phyloP scores from a whole-genome alignment of 225 moss, liverwort and hornwort genomes.

The Asterella californica region DNA sequence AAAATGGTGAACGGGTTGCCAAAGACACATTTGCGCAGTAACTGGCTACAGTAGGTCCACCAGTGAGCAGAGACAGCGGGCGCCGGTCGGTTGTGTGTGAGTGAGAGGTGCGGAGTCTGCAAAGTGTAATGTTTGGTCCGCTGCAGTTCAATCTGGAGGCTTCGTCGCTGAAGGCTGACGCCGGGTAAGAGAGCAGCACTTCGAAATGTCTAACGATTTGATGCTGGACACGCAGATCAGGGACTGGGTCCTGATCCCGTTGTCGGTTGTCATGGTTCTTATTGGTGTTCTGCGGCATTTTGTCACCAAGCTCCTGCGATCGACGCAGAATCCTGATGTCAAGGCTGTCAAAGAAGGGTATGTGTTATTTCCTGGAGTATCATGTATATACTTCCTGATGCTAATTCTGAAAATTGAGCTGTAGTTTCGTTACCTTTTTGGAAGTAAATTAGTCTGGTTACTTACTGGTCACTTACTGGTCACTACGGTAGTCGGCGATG shows the following conservation, averaged over 20 bases:
- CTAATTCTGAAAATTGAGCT: background rate
- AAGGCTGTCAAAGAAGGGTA: constrained; percentile 91
- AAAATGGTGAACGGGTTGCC: too few relatives aligned
- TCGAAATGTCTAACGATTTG: constrained; percentile 87
- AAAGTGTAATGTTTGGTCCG: too few relatives aligned
- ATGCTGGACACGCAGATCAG: constrained; percentile 89
- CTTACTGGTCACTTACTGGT: background rate
- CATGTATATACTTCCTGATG: background rate
- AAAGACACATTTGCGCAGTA: too few relatives aligned
- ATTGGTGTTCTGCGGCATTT: constrained; percentile 92
- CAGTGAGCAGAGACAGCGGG: too few relatives aligned
- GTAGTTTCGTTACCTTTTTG: background rate
- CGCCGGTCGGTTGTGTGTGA: too few relatives aligned
- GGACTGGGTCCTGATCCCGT: constrained; percentile 90
- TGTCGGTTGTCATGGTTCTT: constrained; percentile 96
- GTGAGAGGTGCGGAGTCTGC: too few relatives aligned
- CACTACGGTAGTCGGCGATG: too few relatives aligned
- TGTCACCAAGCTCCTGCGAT: constrained; percentile 83
- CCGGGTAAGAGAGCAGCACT: background rate
- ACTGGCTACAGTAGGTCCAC: too few relatives aligned
- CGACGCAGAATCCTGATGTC: constrained; percentile 69
- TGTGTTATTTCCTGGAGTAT: background rate
- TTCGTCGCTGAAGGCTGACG: background rate
- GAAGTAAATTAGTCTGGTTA: background rate
- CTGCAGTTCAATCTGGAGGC: too few relatives aligned